These are phyloP conservation scores for Jackrogersella multiformis DNA, from an alignment of 495 filamentous ascomycete genomes.

Conservation along the genomic window DNA sequence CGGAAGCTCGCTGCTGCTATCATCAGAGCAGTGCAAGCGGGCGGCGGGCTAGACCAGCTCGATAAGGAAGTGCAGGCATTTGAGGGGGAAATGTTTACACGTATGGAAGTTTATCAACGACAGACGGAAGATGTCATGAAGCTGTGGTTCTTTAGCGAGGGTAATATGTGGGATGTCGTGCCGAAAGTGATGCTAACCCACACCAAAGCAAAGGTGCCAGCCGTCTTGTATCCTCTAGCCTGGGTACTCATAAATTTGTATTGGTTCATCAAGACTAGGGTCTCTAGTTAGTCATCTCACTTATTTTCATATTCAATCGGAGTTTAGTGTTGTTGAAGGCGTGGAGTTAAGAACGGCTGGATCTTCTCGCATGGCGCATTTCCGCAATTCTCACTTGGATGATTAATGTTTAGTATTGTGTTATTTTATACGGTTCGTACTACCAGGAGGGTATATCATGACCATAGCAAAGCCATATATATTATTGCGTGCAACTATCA, in stretches of 20 bases:
- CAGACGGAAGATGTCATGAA: slow-evolving; percentile 44
- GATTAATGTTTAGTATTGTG: background rate
- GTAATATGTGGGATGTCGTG: slow-evolving; percentile 26
- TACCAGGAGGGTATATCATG: no score
- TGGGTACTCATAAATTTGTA: slow-evolving; percentile 29
- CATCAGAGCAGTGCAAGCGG: slow-evolving; percentile 33
- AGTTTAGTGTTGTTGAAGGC: slow-evolving; percentile 3
- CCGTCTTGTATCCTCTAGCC: slow-evolving; percentile 17
- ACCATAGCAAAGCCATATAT: no score
- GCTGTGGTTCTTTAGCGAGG: slow-evolving; percentile 45
- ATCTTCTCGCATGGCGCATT: slow-evolving; percentile 9
- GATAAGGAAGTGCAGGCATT: slow-evolving; percentile 45
- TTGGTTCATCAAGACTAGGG: slow-evolving; percentile 22
- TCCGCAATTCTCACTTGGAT: slow-evolving; percentile 5
- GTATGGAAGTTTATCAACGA: slow-evolving; percentile 45
- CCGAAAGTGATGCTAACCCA: slow-evolving; percentile 31
- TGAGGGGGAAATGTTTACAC: slow-evolving; percentile 49
- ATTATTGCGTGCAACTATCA: slow-evolving; percentile 11
- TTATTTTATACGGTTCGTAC: no score
- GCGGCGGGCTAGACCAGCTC: slow-evolving; percentile 36
- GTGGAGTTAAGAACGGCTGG: background rate
- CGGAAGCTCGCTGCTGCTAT: slow-evolving; percentile 59
- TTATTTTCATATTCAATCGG: slow-evolving; percentile 2
- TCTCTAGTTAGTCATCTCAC: background rate
- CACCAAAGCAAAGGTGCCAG: slow-evolving; percentile 19